phyloP scores from a whole-genome alignment of 345 rosid species.

The Limnanthes douglasii region DNA sequence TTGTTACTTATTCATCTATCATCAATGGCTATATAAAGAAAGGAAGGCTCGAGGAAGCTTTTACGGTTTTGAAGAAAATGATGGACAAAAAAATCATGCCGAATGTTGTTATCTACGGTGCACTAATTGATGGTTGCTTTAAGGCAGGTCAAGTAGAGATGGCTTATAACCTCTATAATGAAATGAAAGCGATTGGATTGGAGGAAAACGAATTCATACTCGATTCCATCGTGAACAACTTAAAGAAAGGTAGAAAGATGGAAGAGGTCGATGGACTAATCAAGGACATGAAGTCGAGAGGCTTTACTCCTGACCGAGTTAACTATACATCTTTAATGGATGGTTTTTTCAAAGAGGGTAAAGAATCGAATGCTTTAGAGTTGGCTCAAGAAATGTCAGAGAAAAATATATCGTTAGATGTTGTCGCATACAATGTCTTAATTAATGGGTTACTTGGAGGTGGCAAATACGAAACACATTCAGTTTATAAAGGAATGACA shows the following conservation, averaged over 20 bases:
- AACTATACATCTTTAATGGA: conserved; percentile 89
- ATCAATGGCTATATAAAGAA: conserved; percentile 58
- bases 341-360: conserved; percentile 64
- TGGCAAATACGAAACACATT: conserved; percentile 37
- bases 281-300: conserved; percentile 34
- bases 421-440: conserved; percentile 62
- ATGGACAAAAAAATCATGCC: conserved; percentile 29
- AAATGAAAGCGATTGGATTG: conserved; percentile 46
- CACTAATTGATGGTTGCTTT: conserved; percentile 57
- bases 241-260: conserved; percentile 43
- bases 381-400: conserved; percentile 59
- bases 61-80: conserved; percentile 40
- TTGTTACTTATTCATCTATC: conserved; percentile 49
- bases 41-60: conserved; percentile 62
- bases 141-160: conserved; percentile 41
- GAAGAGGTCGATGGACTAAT: conserved; percentile 36
- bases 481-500: conserved; percentile 42
- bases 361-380: conserved; percentile 48
- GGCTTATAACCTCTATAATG: conserved; percentile 44
- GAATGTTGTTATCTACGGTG: conserved; percentile 35
- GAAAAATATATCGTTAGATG: conserved; percentile 48
- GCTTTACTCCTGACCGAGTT: conserved; percentile 45
- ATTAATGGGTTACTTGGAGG: conserved; percentile 51
- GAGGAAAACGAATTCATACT: conserved; percentile 42
- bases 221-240: conserved; percentile 51